Evolutionary conservation across 805 yeast genomes (phyloP).

Genomic region (Hanseniaspora taiwanica): DNA sequence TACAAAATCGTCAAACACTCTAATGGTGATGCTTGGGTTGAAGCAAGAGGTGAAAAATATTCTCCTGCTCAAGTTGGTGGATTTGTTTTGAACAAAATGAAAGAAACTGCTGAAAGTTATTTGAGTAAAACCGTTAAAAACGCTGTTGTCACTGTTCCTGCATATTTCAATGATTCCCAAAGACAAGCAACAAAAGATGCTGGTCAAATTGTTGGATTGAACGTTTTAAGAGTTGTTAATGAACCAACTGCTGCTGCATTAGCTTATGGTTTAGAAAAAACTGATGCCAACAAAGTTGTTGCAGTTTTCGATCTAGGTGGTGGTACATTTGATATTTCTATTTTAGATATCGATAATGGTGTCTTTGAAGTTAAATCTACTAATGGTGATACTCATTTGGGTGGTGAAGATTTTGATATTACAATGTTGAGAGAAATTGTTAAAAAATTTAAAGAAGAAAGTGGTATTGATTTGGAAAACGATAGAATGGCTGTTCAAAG

Average conservation of each 20-base stretch:
- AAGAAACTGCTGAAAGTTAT: constrained; percentile 92
- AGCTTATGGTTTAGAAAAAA: constrained; percentile 86
- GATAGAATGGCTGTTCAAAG: constrained; percentile 64
- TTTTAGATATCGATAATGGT: constrained; percentile 93
- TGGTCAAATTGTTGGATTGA: constrained; percentile 91
- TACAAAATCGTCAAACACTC: constrained; percentile 80
- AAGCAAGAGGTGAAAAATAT: constrained; percentile 75
- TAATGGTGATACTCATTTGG: constrained; percentile 82
- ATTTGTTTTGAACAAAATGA: constrained; percentile 87
- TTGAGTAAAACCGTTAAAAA: constrained; percentile 76
- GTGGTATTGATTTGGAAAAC: constrained; percentile 43
- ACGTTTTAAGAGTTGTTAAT: constrained; percentile 65
- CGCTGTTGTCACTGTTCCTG: constrained; percentile 87
- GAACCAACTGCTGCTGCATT: constrained; percentile 89
- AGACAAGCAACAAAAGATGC: constrained; percentile 89
- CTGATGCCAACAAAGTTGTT: constrained; percentile 63
- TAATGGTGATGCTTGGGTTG: constrained; percentile 95
- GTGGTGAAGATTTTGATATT: constrained; percentile 85
- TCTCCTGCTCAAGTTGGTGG: constrained; percentile 97
- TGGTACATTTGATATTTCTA: constrained; percentile 96
- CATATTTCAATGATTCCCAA: constrained; percentile 73
- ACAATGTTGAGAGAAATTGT: constrained; percentile 74
- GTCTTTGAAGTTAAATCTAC: constrained; percentile 96
- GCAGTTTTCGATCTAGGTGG: constrained; percentile 98
- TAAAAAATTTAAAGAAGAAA: constrained; percentile 61